Percentiles rank a stretch among this genome's conserved stretches.
These are phyloP conservation scores for Ceratocystis alfenasii DNA, from an alignment of 2,329 filamentous ascomycete species.

Conservation along the genomic window DNA sequence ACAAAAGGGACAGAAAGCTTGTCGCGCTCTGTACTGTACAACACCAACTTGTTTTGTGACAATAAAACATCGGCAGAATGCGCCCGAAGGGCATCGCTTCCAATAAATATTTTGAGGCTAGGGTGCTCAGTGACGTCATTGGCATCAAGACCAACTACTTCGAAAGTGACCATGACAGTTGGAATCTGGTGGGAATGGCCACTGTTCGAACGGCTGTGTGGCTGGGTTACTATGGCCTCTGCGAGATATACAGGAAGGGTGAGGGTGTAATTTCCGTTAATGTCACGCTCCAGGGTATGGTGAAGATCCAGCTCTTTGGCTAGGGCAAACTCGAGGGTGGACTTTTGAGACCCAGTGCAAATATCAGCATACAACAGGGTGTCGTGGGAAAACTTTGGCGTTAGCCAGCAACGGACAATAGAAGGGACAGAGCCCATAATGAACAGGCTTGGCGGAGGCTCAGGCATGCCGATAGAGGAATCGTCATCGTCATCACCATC, in stretches of 20 bases:
- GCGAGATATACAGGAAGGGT: constrained; percentile 78
- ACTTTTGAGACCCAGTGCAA: constrained; percentile 83
- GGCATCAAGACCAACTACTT: constrained; percentile 51
- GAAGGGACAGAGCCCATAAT: constrained; percentile 80
- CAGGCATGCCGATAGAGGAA: constrained; percentile 58
- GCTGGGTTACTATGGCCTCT: constrained; percentile 71
- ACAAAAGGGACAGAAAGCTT: constrained; percentile 86
- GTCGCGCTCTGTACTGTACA: constrained; percentile 76
- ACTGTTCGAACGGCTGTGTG: constrained; percentile 52
- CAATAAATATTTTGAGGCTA: constrained; percentile 70
- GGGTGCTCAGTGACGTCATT: constrained; percentile 28
- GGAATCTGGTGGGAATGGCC: constrained; percentile 64
- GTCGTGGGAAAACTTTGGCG: constrained; percentile 77
- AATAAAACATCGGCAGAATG: constrained; percentile 87
- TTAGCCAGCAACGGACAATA: constrained; percentile 93
- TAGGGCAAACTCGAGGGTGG: constrained; percentile 64
- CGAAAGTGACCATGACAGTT: constrained; percentile 66
- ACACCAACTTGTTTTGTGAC: constrained; percentile 76
- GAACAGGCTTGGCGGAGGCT: constrained; percentile 71
- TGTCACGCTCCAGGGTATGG: constrained; percentile 52
- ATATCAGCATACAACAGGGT: constrained; percentile 83
- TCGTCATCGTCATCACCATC: constrained; percentile 57
- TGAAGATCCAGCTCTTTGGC: constrained; percentile 61
- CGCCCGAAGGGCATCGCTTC: constrained; percentile 72
- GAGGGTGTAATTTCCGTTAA: constrained; percentile 55